Conservation (phyloP, 306 rosid species). For the Datisca glomerata region DNA sequence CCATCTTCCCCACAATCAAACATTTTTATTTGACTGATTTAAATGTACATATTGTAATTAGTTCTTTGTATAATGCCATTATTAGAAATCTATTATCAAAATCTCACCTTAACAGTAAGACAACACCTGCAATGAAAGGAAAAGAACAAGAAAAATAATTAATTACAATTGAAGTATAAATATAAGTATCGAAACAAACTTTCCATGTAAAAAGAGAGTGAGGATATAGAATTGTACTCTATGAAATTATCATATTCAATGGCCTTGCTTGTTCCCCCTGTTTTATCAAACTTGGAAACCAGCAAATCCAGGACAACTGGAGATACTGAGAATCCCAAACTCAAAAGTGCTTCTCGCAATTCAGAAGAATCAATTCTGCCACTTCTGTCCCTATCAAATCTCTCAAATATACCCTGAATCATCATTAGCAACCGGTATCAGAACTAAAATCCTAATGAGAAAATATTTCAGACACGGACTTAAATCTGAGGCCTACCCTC, state of each 20-base stretch:
- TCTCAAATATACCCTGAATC: constrained; percentile 65
- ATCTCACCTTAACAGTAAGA: constrained; percentile 86
- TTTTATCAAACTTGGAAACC: constrained; percentile 84
- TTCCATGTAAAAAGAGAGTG: constrained; percentile 1
- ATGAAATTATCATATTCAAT: constrained; percentile 93
- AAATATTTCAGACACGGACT: too few species aligned
- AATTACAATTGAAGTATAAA: background rate
- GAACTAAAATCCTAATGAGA: too few species aligned
- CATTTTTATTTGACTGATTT: too few species aligned
- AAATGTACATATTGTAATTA: background rate
- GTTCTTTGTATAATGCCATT: background rate
- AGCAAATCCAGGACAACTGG: constrained; percentile 74
- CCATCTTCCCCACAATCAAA: background rate
- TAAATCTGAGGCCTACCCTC: constrained; percentile 45
- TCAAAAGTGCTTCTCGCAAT: constrained; percentile 78
- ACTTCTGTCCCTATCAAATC: constrained; percentile 80
- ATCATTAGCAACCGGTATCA: too few species aligned
- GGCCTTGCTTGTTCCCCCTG: constrained; percentile 71
- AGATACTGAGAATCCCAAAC: constrained; percentile 74
- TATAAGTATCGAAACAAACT: background rate
- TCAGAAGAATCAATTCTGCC: constrained; percentile 69
- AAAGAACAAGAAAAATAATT: constrained; percentile 14
- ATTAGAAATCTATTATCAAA: background rate
- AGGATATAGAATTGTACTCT: constrained; percentile 34
- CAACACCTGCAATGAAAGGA: constrained; percentile 72